Percentiles rank a stretch among this genome's conserved stretches.
Evolutionary conservation across 768 basidiomycete species (phyloP).

Genomic region (Phylloporus arenicola): DNA sequence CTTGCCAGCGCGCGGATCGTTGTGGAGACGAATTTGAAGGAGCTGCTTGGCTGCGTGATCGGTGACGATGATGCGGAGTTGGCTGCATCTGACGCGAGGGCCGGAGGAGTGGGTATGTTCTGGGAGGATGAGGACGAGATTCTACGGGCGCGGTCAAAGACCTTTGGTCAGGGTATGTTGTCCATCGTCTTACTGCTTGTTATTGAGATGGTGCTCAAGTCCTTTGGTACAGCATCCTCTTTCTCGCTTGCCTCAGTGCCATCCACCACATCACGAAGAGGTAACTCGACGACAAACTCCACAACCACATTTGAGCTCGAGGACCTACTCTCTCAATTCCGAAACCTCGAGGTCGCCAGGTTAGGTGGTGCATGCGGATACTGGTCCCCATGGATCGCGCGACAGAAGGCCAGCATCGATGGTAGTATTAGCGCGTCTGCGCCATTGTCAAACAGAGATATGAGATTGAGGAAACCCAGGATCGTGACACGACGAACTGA

Average conservation of each 20-base stretch:
- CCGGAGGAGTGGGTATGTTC: slow-evolving; percentile 16
- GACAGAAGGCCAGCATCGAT: neutral
- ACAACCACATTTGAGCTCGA: slow-evolving; percentile 5
- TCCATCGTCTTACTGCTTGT: neutral
- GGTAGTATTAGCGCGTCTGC: neutral
- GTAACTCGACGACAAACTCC: neutral
- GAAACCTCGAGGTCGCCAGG: slow-evolving; percentile 33
- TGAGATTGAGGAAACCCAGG: slow-evolving; percentile 7
- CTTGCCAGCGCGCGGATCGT: slow-evolving; percentile 47
- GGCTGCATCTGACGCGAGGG: neutral
- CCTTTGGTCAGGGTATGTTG: slow-evolving; percentile 4
- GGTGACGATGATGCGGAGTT: neutral
- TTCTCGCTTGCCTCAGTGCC: neutral
- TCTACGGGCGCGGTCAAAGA: neutral
- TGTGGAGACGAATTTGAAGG: slow-evolving; percentile 47
- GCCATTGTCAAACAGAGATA: neutral
- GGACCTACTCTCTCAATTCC: slow-evolving; percentile 27
- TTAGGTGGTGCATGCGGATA: slow-evolving; percentile 40
- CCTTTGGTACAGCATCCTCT: neutral
- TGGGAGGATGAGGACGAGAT: slow-evolving; percentile 27
- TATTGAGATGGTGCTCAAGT: neutral
- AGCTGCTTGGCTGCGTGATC: slow-evolving; percentile 23
- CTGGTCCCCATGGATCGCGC: slow-evolving; percentile 29
- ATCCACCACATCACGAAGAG: neutral
- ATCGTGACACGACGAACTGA: slow-evolving; percentile 8